Evolutionary conservation across 2,329 filamentous ascomycete genomes (phyloP).

Genomic region (Cordyceps cicadae): DNA sequence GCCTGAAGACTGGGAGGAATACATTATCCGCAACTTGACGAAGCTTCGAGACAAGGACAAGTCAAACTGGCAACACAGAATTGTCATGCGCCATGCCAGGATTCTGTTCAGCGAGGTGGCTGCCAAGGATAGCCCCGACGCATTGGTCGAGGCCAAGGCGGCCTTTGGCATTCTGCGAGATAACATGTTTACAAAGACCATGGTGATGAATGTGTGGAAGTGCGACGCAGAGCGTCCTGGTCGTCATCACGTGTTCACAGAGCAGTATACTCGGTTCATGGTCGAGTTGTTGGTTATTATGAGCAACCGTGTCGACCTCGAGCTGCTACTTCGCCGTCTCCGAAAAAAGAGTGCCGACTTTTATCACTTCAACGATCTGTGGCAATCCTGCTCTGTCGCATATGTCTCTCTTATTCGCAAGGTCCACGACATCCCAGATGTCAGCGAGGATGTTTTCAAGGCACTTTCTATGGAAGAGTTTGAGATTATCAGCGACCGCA

Average conservation of each 20-base stretch:
- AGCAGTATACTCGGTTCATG: slow-evolving; percentile 78
- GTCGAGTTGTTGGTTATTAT: slow-evolving; percentile 65
- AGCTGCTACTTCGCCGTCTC: slow-evolving; percentile 69
- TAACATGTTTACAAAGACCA: slow-evolving; percentile 81
- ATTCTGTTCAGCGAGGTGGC: slow-evolving; percentile 41
- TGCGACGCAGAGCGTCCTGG: slow-evolving; percentile 78
- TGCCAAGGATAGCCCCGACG: slow-evolving; percentile 32
- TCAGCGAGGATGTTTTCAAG: slow-evolving; percentile 49
- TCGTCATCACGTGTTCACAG: slow-evolving; percentile 85
- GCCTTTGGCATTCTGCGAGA: slow-evolving; percentile 68
- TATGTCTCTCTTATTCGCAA: slow-evolving; percentile 47
- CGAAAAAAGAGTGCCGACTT: slow-evolving; percentile 74
- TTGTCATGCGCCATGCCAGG: slow-evolving; percentile 64
- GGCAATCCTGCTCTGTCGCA: slow-evolving; percentile 46
- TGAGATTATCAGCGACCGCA: slow-evolving; percentile 46
- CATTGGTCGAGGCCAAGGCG: slow-evolving; percentile 60
- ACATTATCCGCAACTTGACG: slow-evolving; percentile 42
- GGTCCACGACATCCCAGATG: slow-evolving; percentile 35
- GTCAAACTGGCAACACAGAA: slow-evolving; percentile 90
- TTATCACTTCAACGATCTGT: slow-evolving; percentile 53
- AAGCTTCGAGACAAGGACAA: slow-evolving; percentile 66
- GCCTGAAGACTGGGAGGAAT: slow-evolving; percentile 52
- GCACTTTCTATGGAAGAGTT: slow-evolving; percentile 46
- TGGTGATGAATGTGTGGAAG: slow-evolving; percentile 92
- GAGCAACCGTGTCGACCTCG: slow-evolving; percentile 66